Evolutionary conservation across 2,329 filamentous ascomycete genomes (phyloP).

Genomic region (Penicillium olsonii): DNA sequence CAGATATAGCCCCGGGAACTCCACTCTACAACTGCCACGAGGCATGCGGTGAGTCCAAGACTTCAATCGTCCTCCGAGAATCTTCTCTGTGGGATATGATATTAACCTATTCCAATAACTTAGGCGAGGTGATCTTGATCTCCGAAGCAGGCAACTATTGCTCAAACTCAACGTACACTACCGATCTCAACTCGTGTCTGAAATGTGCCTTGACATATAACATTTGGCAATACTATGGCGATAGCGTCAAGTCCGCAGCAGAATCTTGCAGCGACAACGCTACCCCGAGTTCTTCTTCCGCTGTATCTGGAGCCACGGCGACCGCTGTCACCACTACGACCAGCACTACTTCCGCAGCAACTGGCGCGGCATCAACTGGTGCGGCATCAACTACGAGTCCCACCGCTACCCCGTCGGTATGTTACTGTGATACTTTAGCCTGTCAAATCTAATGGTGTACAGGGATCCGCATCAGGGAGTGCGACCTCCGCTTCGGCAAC

Average conservation of each 20-base stretch:
- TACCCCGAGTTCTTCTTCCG: constrained; percentile 2
- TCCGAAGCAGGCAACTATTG: constrained; percentile 28
- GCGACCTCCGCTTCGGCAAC: not conserved
- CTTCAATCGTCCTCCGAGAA: not conserved
- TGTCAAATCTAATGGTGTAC: not conserved
- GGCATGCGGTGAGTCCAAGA: constrained; percentile 31
- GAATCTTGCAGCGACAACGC: constrained; percentile 30
- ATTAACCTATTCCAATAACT: not conserved
- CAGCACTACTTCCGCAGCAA: not conserved
- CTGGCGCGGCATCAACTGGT: not conserved
- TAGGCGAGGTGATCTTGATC: constrained; percentile 31
- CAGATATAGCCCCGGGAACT: constrained; percentile 23
- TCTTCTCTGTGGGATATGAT: not conserved
- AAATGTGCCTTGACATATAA: constrained; percentile 47
- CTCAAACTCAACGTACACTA: constrained; percentile 28
- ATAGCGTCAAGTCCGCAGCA: constrained; percentile 41
- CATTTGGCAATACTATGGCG: constrained; percentile 50
- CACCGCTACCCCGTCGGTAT: not conserved
- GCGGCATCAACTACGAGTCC: no score
- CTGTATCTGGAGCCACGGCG: not conserved
- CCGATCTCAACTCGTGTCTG: constrained; percentile 35
- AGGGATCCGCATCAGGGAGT: not conserved
- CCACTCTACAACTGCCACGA: constrained; percentile 38
- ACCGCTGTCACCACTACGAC: not conserved
- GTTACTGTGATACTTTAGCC: not conserved